Conservation (phyloP, 805 yeast species). For the Candida chilensis region DNA sequence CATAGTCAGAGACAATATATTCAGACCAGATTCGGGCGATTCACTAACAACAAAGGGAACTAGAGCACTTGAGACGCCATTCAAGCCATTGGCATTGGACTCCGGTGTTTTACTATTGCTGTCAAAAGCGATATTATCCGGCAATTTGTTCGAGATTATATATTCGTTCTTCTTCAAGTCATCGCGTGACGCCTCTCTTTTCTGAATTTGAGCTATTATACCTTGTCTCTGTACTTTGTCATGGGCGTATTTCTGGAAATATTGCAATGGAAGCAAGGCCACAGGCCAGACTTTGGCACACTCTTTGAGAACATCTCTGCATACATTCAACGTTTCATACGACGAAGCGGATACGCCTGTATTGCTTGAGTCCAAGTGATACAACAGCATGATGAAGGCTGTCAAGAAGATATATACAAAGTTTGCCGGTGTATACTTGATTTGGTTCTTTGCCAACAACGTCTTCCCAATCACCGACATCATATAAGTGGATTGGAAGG, state of each 20-base stretch:
- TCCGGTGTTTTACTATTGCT: no score
- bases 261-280: constrained; percentile 22
- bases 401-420: constrained; percentile 50
- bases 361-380: constrained; percentile 45
- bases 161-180: no score
- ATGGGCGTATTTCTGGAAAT: constrained; percentile 31
- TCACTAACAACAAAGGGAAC: no score
- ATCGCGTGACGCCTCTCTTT: no score
- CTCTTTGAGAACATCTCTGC: constrained; percentile 26
- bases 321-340: constrained; percentile 26
- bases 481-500: constrained; percentile 76
- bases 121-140: no score
- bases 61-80: no score
- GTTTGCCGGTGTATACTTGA: constrained; percentile 47
- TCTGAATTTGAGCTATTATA: constrained; percentile 6
- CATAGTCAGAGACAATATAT: no score
- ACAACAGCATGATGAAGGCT: constrained; percentile 64
- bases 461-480: constrained; percentile 56
- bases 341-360: constrained; percentile 30
- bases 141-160: no score
- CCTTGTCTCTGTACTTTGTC: constrained; percentile 29
- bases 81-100: no score
- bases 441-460: constrained; percentile 36
- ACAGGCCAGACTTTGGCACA: constrained; percentile 27
- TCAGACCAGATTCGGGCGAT: no score